phyloP scores from a whole-genome alignment of 2,329 filamentous ascomycete species.

The Colletotrichum tropicicola region DNA sequence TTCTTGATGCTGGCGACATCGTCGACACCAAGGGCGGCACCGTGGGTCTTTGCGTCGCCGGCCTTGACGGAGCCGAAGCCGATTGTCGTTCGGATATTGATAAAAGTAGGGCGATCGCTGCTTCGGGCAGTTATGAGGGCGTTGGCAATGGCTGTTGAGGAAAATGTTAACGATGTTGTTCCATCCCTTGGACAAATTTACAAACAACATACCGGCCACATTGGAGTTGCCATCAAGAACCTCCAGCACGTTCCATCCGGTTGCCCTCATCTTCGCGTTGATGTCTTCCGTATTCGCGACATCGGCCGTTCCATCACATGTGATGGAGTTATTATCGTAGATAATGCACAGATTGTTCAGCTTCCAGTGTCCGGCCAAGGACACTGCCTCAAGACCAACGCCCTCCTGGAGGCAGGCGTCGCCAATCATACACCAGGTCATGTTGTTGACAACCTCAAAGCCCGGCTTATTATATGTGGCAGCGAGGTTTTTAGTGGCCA shows the following conservation, averaged over 20 bases:
- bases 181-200: neutral
- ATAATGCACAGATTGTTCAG: conserved; percentile 65
- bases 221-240: conserved; percentile 61
- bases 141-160: conserved; percentile 42
- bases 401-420: conserved; percentile 68
- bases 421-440: conserved; percentile 65
- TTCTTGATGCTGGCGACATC: conserved; percentile 54
- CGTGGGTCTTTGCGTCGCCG: conserved; percentile 64
- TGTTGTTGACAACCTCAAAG: conserved; percentile 57
- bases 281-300: conserved; percentile 63
- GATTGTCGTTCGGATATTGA: conserved; percentile 66
- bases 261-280: conserved; percentile 65
- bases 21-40: conserved; percentile 62
- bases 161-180: neutral
- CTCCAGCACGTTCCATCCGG: conserved; percentile 63
- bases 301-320: conserved; percentile 65
- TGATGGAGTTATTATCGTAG: conserved; percentile 69
- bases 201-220: conserved; percentile 41
- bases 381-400: conserved; percentile 63
- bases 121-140: conserved; percentile 54
- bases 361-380: conserved; percentile 62
- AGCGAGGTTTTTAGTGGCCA: conserved; percentile 64
- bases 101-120: conserved; percentile 61
- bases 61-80: conserved; percentile 58
- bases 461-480: conserved; percentile 61